Percentiles rank a stretch among this genome's conserved stretches.
Evolutionary conservation across 2,329 filamentous ascomycete genomes (phyloP).

Genomic region (Epichloe hybrida): DNA sequence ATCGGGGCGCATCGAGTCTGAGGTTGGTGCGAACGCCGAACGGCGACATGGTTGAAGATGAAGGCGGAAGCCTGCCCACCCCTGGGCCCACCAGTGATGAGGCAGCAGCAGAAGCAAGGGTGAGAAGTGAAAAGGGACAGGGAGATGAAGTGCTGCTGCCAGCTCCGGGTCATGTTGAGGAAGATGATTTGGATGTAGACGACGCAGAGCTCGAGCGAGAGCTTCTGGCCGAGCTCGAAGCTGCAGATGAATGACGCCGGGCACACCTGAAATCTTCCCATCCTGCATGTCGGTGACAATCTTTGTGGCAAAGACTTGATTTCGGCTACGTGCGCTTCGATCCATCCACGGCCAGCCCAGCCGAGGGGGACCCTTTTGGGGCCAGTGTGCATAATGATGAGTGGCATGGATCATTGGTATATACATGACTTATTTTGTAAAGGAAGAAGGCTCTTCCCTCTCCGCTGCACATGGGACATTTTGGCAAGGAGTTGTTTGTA

Average conservation of each 20-base stretch:
- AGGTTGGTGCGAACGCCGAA: constrained; percentile 31
- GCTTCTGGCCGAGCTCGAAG: constrained; percentile 46
- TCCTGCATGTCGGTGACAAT: background rate
- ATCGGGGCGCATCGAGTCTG: constrained; percentile 31
- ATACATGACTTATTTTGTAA: background rate
- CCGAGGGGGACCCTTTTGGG: background rate
- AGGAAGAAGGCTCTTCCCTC: background rate
- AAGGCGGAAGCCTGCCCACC: constrained; percentile 26
- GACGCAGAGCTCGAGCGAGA: constrained; percentile 50
- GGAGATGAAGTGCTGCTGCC: background rate
- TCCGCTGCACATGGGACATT: background rate
- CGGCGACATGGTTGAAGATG: constrained; percentile 19
- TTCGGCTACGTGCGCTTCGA: background rate
- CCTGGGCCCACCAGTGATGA: constrained; percentile 24
- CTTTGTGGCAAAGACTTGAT: background rate
- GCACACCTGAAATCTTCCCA: no score
- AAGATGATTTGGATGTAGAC: constrained; percentile 28
- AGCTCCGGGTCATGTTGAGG: constrained; percentile 12
- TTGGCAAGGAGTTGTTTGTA: constrained; percentile 1
- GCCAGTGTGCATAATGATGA: constrained; percentile 1
- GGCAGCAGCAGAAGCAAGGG: constrained; percentile 14
- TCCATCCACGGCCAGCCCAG: background rate
- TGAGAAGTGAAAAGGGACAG: constrained; percentile 7
- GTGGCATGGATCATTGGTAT: background rate
- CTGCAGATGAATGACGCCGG: constrained; percentile 14